phyloP scores from a whole-genome alignment of 306 rosid genomes.

The Rubus idaeus region DNA sequence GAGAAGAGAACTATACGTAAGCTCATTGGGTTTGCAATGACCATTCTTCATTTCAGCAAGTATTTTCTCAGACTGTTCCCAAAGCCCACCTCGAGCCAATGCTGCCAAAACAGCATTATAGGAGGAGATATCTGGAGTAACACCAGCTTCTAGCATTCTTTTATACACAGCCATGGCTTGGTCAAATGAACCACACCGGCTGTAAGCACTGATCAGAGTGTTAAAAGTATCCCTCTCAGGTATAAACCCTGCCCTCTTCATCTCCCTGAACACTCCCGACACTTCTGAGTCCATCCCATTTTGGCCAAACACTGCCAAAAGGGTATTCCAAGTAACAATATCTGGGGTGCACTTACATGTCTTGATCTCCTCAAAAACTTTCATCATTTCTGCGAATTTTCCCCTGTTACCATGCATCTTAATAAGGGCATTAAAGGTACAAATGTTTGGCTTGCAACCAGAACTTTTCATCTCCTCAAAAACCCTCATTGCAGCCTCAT shows the following conservation, averaged over 20 bases:
- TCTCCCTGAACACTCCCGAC: slow-evolving; percentile 77
- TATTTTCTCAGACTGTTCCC: slow-evolving; percentile 85
- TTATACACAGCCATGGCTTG: slow-evolving; percentile 80
- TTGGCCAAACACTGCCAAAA: slow-evolving; percentile 88
- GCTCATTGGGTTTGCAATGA: slow-evolving; percentile 79
- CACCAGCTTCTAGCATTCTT: slow-evolving; percentile 87
- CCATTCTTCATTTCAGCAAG: slow-evolving; percentile 77
- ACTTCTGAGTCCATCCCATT: slow-evolving; percentile 84
- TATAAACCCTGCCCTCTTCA: slow-evolving; percentile 96
- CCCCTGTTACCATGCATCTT: slow-evolving; percentile 95
- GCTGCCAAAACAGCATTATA: slow-evolving; percentile 93
- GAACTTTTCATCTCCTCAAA: slow-evolving; percentile 66
- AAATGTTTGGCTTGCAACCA: slow-evolving; percentile 84
- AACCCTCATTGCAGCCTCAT: slow-evolving; percentile 57
- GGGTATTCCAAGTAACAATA: slow-evolving; percentile 95
- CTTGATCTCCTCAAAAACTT: slow-evolving; percentile 72
- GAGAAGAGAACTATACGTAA: slow-evolving; percentile 81
- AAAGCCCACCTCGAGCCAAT: slow-evolving; percentile 87
- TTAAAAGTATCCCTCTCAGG: slow-evolving; percentile 91
- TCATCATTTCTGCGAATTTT: slow-evolving; percentile 83
- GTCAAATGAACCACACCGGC: slow-evolving; percentile 80
- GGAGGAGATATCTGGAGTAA: slow-evolving; percentile 79
- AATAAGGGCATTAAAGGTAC: slow-evolving; percentile 82
- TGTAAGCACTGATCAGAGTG: slow-evolving; percentile 83
- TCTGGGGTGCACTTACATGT: slow-evolving; percentile 60